These are phyloP conservation scores for Terfezia claveryi DNA, from an alignment of 495 filamentous ascomycete genomes.

Conservation along the genomic window DNA sequence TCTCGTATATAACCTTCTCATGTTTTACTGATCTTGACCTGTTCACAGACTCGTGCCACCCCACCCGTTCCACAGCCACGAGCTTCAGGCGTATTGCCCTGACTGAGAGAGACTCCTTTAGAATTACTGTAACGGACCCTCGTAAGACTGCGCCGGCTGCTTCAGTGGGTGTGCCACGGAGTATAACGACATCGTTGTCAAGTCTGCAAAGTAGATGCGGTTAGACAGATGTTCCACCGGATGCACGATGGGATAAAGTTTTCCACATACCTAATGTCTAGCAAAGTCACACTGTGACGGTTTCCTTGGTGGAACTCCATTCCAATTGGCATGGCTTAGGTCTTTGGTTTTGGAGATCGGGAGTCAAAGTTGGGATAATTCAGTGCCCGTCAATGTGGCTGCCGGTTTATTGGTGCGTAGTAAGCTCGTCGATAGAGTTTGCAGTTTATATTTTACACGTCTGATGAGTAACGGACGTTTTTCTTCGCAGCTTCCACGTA, in stretches of 20 bases:
- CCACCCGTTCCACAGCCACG: slow-evolving; percentile 38
- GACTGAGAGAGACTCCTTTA: slow-evolving; percentile 43
- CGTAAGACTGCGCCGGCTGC: slow-evolving; percentile 52
- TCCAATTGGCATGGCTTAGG: slow-evolving; percentile 16
- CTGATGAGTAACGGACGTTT: no score
- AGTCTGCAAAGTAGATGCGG: slow-evolving; percentile 27
- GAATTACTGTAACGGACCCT: slow-evolving; percentile 52
- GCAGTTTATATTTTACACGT: no score
- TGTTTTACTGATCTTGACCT: slow-evolving; percentile 23
- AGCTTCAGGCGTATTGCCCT: slow-evolving; percentile 51
- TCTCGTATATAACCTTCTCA: slow-evolving; percentile 35
- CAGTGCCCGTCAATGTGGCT: no score
- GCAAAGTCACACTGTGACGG: no score
- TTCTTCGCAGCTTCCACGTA: no score
- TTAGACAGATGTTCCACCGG: no score
- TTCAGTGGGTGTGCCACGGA: slow-evolving; percentile 54
- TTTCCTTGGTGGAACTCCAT: not conserved
- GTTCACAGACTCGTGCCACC: not conserved
- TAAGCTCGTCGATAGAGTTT: no score
- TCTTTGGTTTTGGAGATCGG: not conserved
- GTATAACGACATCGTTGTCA: slow-evolving; percentile 56
- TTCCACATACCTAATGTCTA: slow-evolving; percentile 14
- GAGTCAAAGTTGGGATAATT: no score
- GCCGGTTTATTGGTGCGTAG: no score
- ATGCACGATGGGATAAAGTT: not conserved